Base-by-base conservation (phyloP, 257 asterid genomes). In the Paraleonurus japonicus region DNA sequence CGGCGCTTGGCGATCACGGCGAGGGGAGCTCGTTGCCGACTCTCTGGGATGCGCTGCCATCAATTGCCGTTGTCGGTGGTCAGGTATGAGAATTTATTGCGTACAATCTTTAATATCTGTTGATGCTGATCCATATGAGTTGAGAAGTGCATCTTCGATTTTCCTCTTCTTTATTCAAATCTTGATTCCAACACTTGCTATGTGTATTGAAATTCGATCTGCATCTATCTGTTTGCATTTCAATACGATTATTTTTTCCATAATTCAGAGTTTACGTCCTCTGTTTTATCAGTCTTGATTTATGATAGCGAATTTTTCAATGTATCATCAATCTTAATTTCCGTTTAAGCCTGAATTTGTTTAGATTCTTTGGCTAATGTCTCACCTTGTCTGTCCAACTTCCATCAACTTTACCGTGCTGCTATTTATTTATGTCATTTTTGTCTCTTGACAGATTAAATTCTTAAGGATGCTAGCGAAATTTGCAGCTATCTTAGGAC, bases 31-130 rank as follows among this genome's bases (percentile, higher is more conserved):
- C 94, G 16, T 59, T 89, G 70, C 94, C 95, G 59, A 85, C 96
- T 72, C 88, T 89, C 51, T 89, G 96, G 96, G 96, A 89, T 17
- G 92, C 96, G 50, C 79, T 89, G 51, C 96, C 96, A 64, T 85
- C 94, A 19, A 87, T 89, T 62, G 96, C 95, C 61, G 96, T 89
- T 81, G 96, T 89, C 74, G 96, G 96, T 15, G 96, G 96, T 65
- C 95, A 89, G 92, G 96, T 83, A 69, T 64, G 63, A 16, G 37
- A 20, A 65, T n/a, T 16, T 66, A 19, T 41, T 10, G 10, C 45
- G n/a, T 72, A 24, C 17, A 20, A 39, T 69, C 47, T 73, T 37
- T 37, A 41, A 15, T 23, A 15, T 67, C 27, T 62, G 5, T 64
- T 17, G 24, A n/a, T 61, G 69, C 33, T 45, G 68, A 75, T 68